Evolutionary conservation across 768 basidiomycete species (phyloP), one percentile per base, ranked within the genome.

Genomic region (Leccinum longicurvipes): DNA sequence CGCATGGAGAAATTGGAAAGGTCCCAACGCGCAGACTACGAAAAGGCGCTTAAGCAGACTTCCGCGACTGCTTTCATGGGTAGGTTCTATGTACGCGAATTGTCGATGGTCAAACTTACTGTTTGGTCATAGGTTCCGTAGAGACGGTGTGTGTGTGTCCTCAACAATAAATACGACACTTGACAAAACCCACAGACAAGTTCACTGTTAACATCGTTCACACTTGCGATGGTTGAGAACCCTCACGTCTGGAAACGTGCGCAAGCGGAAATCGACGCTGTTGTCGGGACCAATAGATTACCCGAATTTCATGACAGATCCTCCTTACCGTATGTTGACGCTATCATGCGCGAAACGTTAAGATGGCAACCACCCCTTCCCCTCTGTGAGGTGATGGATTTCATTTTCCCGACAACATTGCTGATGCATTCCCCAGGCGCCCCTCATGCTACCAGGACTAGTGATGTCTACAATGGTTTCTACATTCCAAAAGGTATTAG

Each of bases 371-470:
- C 60, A 15, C 32, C 42, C 32, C 1, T 7, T 12, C 52, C 59
- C 14, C 23, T 60, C 12, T 52, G 60, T 62, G 19, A 10, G 50
- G 10, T 6, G 17, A 36, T 7, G 11, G 34, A 17, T 10, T 6
- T 3, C 11, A 17, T 6, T 1, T 51, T n/a, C n/a, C 7, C 4
- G 19, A 21, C 6, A 19, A 2, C 5, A 21, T 45, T 15, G 19
- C 31, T 59, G 15, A 59, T 24, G 28, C n/a, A 4, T 25, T 29
- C 11, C 34, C 12, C 6, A 31, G 12, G 47, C 54, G 55, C 63
- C 36, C 53, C 54, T 31, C 73, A 72, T 50, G 45, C 58, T 12
- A 34, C 64, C 7, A 74, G 72, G 0, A 58, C 65, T 29, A n/a
- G n/a, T n/a, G n/a, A n/a, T n/a, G n/a, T n/a, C n/a, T n/a, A n/a